Evolutionary conservation across 345 rosid species (phyloP), one percentile per base, ranked within the genome.

Genomic region (Populus pruinosa): DNA sequence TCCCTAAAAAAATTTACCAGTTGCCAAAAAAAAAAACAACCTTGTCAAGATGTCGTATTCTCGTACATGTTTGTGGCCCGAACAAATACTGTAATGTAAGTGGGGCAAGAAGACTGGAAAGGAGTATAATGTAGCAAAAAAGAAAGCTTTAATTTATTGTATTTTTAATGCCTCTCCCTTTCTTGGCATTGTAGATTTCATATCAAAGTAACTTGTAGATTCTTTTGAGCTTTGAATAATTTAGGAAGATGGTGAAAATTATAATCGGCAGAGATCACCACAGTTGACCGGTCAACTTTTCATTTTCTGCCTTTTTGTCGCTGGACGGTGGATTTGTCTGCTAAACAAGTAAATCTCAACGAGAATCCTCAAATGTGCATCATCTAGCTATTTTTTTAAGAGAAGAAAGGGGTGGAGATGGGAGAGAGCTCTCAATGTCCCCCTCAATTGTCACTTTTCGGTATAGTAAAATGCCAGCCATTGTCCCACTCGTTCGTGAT

Each of bases 261-360:
- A 2, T 44, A 14, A 41, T 5, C 5, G 72, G 10, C 35, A 16
- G 72, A 69, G 35, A 23, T 25, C 6, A 35, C 36, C 35, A 23
- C 20, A 23, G 6, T 18, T 5, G 2, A 50, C 18, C 2, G 59
- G 74, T 71, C 76, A 62, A 70, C 50, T 38, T 29, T 65, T 75
- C 36, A n/a, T 21, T 75, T 44, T 67, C 20, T 33, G 38, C 41
- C 27, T 50, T 63, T 33, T 69, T 69, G 29, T 8, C 17, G 6
- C 17, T 43, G 82, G 82, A 38, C 75, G 78, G 75, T 69, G 78
- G 67, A 71, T 33, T 69, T 69, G 69, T 21, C 41, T 62, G 14
- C 56, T 23, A 59, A 1, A 55, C 12, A 8, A 8, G 63, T n/a
- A n/a, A n/a, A n/a, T 23, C 29, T n/a, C 63, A 23, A n/a, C 4